Conservation (phyloP, 805 yeast species). For the Cyberlindnera veronae region DNA sequence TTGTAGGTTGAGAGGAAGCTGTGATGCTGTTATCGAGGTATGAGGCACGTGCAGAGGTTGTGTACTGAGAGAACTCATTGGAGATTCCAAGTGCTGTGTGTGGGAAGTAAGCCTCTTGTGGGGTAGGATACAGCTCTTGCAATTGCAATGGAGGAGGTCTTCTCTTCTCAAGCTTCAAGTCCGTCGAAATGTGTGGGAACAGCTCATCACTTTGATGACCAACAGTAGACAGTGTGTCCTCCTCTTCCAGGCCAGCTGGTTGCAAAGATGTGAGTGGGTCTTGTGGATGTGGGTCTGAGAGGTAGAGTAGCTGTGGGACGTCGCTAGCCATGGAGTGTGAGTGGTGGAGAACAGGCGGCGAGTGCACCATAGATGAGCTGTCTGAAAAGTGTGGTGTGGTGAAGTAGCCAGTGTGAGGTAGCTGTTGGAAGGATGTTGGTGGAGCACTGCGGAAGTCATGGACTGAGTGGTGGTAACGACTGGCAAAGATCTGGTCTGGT, state of each 20-base stretch:
- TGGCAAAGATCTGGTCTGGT: conserved; percentile 2
- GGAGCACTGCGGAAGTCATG: conserved; percentile 4
- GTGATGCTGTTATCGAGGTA: not conserved
- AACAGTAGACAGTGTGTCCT: not conserved
- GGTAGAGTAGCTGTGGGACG: too few species aligned
- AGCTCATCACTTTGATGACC: conserved; percentile 6
- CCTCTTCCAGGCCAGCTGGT: not conserved
- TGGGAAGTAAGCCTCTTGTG: conserved; percentile 13
- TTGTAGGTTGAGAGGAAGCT: conserved; percentile 7
- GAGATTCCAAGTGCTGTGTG: conserved; percentile 4
- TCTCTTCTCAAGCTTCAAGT: conserved; percentile 7
- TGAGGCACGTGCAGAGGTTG: not conserved
- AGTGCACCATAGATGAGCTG: not conserved
- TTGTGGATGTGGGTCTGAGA: not conserved
- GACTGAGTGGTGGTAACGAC: conserved; percentile 1
- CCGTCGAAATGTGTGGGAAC: conserved; percentile 12
- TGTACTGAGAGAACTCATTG: conserved; percentile 7
- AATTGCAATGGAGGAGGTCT: conserved; percentile 8
- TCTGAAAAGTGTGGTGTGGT: not conserved
- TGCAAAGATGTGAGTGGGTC: not conserved
- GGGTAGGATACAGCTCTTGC: conserved; percentile 14
- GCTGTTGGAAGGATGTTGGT: conserved; percentile 7
- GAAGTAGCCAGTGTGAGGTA: conserved; percentile 1
- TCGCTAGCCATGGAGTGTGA: not conserved
- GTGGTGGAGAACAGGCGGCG: conserved; percentile 1